Conservation (phyloP, 768 basidiomycete genomes). For the Lactifluus piperatus region DNA sequence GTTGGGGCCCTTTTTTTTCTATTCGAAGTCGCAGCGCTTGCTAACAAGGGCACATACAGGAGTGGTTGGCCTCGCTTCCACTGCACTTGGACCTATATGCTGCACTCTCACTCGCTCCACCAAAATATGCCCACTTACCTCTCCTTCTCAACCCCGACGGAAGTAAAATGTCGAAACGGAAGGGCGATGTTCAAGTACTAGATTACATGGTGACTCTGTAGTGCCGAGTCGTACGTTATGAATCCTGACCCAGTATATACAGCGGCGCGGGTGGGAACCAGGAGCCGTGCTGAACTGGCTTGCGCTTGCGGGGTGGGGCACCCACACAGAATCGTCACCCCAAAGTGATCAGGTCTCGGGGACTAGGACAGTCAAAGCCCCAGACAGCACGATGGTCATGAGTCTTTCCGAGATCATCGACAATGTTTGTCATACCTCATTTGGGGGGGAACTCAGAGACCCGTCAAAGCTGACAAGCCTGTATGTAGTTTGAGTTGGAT, state of each 20-base stretch:
- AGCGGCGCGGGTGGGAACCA: conserved; percentile 89
- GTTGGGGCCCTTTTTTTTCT: conserved; percentile 31
- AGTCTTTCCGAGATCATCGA: conserved; percentile 55
- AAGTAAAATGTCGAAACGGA: conserved; percentile 90
- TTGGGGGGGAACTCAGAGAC: background rate
- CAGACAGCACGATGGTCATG: conserved; percentile 60
- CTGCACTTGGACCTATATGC: conserved; percentile 87
- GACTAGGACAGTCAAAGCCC: conserved; percentile 30
- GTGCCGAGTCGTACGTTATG: background rate
- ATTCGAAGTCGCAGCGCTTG: background rate
- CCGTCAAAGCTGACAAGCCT: background rate
- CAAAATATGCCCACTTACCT: conserved; percentile 86
- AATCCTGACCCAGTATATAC: background rate
- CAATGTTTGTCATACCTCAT: conserved; percentile 33
- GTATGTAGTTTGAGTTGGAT: conserved; percentile 66
- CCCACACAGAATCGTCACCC: conserved; percentile 31
- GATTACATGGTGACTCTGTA: conserved; percentile 65
- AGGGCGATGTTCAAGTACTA: conserved; percentile 78
- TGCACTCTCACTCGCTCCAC: conserved; percentile 58
- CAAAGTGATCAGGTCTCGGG: conserved; percentile 21
- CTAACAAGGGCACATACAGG: conserved; percentile 37
- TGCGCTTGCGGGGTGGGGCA: conserved; percentile 90
- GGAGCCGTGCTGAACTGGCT: conserved; percentile 88
- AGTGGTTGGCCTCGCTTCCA: conserved; percentile 93
- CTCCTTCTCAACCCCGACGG: conserved; percentile 86